Evolutionary conservation across 2,329 filamentous ascomycete genomes (phyloP), one percentile per base, ranked within the genome.

Genomic region (Curvularia sp.): DNA sequence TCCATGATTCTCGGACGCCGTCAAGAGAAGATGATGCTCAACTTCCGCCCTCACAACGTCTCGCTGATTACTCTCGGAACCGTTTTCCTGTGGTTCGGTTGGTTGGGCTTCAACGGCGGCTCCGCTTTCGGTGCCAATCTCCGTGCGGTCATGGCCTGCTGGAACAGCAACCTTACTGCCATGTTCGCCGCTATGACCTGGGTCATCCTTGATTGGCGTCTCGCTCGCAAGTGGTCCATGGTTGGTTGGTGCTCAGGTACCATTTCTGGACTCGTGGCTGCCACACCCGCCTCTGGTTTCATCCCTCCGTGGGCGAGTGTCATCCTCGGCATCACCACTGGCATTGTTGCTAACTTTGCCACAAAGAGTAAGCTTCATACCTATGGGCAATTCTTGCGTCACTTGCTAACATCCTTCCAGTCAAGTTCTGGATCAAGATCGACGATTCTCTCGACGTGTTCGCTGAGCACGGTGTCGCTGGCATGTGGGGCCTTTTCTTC

Each of bases 1-100:
- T 97, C 93, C 2, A 90, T 92, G 91, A 89, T 97, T 36, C 90
- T 99, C 60, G 95, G 95, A 68, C 91, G 93, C 74, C 92, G 95
- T 67, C 95, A 97, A 82, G 94, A 98, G 83, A 95, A 93, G 83
- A 97, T 98, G 93, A 97, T 98, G 92, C 87, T 97, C 80, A 98
- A 98, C 86, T 98, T 98, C 86, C 92, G 95, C 68, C 95, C 95
- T 18, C 95, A 99, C 84, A 99, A 99, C 82, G 95, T 98, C 67
- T 97, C 93, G 5, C 86, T 98, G 73, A 97, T 99, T 80, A 93
- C 95, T 0, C 89, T 98, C 69, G 95, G 95, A 63, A 98, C 95
- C 3, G 86, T 97, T 65, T 86, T 99, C 71, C 92, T 99, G 55
- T 98, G 93, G 93, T 98, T 98, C 73, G 95, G 95, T 73, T 99